Base-by-base conservation (phyloP, 768 basidiomycete species). In the Tricholoma sp. region DNA sequence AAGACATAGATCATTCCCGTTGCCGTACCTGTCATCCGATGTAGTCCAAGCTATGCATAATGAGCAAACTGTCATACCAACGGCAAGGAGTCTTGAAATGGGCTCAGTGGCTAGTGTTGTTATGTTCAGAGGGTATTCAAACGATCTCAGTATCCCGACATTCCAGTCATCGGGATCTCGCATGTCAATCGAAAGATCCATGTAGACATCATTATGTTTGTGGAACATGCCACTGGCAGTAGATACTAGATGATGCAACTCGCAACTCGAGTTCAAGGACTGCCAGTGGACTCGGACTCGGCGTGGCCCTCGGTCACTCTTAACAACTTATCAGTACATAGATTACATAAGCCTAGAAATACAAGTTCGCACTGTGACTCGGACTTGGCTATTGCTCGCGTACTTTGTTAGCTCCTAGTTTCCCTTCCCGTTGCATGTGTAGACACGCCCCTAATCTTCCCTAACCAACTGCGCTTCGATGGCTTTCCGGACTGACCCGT, bases 391-490 rank as follows among this genome's bases (percentile, higher is more conserved):
- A 32, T 29, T 43, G 19, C 41, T 19, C 45, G 11, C 7, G 6
- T 16, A n/a, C 47, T 18, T 27, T n/a, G 9, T 18, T 18, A 46
- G 21, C 2, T n/a, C 16, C 47, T 31, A 9, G 47, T 31, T 5
- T 50, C 29, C 51, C 62, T 64, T 32, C 59, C 63, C 43, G 63
- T 56, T 21, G 68, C 56, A 49, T 71, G 69, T 21, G 73, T 61
- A 39, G 76, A 72, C 24, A 71, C 69, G 47, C 81, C 80, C 66
- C 84, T 78, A 60, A 88, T 85, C 71, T 86, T 88, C 11, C 84
- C 85, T 18, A 89, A 67, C 88, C 88, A 90, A 56, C 84, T 83
- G 64, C 82, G 77, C 67, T 86, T 85, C 46, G 53, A 54, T 19
- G 75, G 74, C 62, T 83, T 82, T 31, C 71, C 67, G 22, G 75